phyloP scores from a whole-genome alignment of 1,284 basidiomycete genomes.

The Stereum hirsutum region DNA sequence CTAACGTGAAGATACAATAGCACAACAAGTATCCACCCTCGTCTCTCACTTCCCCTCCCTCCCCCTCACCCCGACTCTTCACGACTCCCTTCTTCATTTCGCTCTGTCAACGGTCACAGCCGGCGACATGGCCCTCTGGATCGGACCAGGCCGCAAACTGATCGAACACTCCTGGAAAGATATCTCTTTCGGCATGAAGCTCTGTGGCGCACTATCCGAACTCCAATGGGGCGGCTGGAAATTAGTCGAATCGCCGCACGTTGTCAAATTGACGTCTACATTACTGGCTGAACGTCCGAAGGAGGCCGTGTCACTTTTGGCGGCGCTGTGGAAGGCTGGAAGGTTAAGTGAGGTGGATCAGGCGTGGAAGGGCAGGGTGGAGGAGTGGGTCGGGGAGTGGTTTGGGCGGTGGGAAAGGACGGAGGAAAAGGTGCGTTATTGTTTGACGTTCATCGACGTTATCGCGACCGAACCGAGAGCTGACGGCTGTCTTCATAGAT shows the following conservation, averaged over 20 bases:
- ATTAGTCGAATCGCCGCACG: slow-evolving; percentile 45
- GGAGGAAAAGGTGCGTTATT: slow-evolving; percentile 21
- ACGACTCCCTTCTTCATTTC: slow-evolving; percentile 38
- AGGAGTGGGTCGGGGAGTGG: slow-evolving; percentile 30
- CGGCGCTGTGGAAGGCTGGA: slow-evolving; percentile 33
- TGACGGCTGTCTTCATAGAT: too few species aligned
- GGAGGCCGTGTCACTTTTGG: slow-evolving; percentile 39
- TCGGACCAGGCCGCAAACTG: slow-evolving; percentile 48
- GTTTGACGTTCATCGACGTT: slow-evolving; percentile 3
- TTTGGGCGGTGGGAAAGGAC: slow-evolving; percentile 26
- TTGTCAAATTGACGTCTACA: slow-evolving; percentile 40
- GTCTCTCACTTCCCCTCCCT: slow-evolving; percentile 33
- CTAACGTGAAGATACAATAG: slow-evolving; percentile 18
- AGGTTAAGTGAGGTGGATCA: slow-evolving; percentile 46
- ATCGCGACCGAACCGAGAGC: too few species aligned
- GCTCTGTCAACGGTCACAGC: slow-evolving; percentile 42
- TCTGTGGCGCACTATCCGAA: slow-evolving; percentile 52
- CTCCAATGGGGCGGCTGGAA: slow-evolving; percentile 70
- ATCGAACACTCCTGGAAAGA: slow-evolving; percentile 37
- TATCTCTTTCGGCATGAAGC: slow-evolving; percentile 36
- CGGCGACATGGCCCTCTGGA: slow-evolving; percentile 57
- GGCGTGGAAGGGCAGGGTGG: slow-evolving; percentile 45
- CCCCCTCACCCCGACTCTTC: slow-evolving; percentile 26
- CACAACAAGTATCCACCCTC: slow-evolving; percentile 37
- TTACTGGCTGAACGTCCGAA: slow-evolving; percentile 32